A percentile compares a stretch with the other conserved stretches of the same genome.
These are phyloP conservation scores for Wallacemonas sp. DNA, from an alignment of 208 protist genomes.

Conservation along the genomic window DNA sequence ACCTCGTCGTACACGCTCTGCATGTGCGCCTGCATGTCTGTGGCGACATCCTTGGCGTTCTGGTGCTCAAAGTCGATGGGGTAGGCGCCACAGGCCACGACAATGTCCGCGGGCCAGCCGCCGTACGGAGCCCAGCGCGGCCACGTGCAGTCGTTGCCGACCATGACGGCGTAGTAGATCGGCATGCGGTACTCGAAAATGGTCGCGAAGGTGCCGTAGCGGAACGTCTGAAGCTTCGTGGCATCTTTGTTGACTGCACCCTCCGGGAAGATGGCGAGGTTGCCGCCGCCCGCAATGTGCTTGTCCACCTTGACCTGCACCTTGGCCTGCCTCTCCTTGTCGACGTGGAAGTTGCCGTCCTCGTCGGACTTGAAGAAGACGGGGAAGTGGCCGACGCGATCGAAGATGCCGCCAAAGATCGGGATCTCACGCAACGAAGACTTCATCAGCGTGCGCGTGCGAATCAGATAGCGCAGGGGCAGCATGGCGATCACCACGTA, in stretches of 20 bases:
- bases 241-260: constrained; percentile 66
- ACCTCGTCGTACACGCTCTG: constrained; percentile 49
- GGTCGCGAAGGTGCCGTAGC: constrained; percentile 61
- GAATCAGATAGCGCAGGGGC: constrained; percentile 31
- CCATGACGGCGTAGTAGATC: constrained; percentile 53
- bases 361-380: constrained; percentile 76
- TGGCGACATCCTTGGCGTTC: constrained; percentile 38
- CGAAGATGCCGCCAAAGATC: constrained; percentile 54
- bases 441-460: constrained; percentile 59
- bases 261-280: constrained; percentile 69
- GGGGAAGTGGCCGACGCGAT: constrained; percentile 72
- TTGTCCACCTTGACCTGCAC: constrained; percentile 45
- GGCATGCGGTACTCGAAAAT: constrained; percentile 56
- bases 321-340: constrained; percentile 62
- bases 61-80: constrained; percentile 44
- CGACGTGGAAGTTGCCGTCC: constrained; percentile 55
- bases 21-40: constrained; percentile 44
- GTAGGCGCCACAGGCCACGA: constrained; percentile 33
- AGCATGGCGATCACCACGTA: constrained; percentile 31
- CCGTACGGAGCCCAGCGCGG: constrained; percentile 40
- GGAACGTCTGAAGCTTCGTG: constrained; percentile 48
- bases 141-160: constrained; percentile 62
- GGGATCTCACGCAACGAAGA: constrained; percentile 46
- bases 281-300: constrained; percentile 43
- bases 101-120: constrained; percentile 50